phyloP scores from a whole-genome alignment of 1,284 basidiomycete species.

The Cronartium quercuum region DNA sequence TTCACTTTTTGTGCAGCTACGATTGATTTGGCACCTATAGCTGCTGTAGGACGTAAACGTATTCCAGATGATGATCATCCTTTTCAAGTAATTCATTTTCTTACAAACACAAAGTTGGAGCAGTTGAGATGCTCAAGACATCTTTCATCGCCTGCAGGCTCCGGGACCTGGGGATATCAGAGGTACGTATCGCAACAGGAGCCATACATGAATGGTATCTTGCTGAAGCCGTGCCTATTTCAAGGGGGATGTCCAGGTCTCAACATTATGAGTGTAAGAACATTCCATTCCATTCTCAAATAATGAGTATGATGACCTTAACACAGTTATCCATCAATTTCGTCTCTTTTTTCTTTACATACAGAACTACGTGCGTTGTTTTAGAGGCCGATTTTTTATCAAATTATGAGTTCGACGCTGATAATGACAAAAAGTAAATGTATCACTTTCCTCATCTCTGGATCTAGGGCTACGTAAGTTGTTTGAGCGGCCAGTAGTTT shows the following conservation, averaged over 20 bases:
- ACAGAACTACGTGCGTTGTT: no score
- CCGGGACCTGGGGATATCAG: not conserved
- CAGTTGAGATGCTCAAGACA: no score
- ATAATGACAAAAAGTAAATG: no score
- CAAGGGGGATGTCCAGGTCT: not conserved
- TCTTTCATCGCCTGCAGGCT: not conserved
- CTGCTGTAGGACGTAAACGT: slow-evolving; percentile 17
- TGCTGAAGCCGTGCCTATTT: not conserved
- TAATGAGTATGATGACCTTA: no score
- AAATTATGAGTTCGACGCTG: no score
- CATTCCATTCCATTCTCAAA: no score
- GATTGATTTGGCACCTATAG: not conserved
- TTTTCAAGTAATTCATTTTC: not conserved
- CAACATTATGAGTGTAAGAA: not conserved
- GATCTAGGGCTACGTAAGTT: not conserved
- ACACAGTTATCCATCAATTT: no score
- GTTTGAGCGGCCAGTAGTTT: not conserved
- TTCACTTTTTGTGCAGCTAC: not conserved
- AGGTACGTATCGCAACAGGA: not conserved
- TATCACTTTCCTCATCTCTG: no score
- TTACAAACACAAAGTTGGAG: no score
- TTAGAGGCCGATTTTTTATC: no score
- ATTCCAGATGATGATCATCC: slow-evolving; percentile 35
- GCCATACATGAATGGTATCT: not conserved
- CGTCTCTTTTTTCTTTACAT: no score